These are phyloP conservation scores for Eragrostis curvula DNA, from an alignment of 176 grass and related monocot species.

Conservation along the genomic window DNA sequence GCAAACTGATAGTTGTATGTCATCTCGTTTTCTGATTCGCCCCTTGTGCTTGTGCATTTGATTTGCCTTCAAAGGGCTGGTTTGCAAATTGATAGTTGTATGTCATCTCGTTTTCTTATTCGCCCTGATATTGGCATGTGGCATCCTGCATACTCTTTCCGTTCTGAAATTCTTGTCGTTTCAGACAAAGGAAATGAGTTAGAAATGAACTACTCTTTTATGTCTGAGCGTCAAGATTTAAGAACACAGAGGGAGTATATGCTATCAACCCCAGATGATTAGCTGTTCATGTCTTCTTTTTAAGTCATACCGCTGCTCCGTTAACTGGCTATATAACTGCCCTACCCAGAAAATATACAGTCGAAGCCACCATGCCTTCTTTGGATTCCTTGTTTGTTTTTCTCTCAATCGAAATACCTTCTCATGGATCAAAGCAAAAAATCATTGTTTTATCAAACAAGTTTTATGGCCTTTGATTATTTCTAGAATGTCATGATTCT, in stretches of 20 bases:
- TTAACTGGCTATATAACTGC: background rate
- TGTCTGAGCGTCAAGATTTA: no score
- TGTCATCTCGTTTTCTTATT: background rate
- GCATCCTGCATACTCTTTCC: background rate
- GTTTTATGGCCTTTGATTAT: conserved; percentile 13
- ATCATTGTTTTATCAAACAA: conserved; percentile 10
- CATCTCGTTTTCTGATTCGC: background rate
- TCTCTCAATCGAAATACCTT: background rate
- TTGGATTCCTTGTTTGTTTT: background rate
- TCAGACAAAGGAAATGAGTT: no score
- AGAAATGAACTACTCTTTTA: no score
- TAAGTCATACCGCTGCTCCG: background rate
- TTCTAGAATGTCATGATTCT: conserved; percentile 12
- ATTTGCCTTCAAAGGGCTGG: background rate
- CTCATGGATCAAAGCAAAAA: background rate
- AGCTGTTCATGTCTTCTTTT: background rate
- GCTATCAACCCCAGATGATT: background rate
- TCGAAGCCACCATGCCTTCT: background rate
- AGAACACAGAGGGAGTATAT: no score
- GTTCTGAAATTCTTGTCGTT: no score
- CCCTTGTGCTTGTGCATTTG: background rate
- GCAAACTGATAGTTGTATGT: background rate
- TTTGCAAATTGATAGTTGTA: background rate
- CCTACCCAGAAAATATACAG: background rate
- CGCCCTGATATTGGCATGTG: no score